Conservation (phyloP, 306 rosid genomes). For the Lathyrus tuberosus region DNA sequence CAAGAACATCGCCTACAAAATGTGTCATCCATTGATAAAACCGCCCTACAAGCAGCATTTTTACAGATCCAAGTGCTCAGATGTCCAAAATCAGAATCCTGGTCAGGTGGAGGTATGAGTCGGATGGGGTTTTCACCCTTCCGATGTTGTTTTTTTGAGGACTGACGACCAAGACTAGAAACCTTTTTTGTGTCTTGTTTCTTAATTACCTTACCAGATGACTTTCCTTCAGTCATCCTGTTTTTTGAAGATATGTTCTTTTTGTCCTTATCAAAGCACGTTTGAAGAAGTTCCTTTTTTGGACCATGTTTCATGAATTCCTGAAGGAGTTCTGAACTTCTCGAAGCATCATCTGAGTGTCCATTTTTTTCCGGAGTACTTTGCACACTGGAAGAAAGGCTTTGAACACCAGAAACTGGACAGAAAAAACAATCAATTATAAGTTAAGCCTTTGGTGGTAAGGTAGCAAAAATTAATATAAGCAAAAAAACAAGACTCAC, state of each 20-base stretch:
- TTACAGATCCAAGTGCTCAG: slow-evolving; percentile 84
- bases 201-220: slow-evolving; percentile 64
- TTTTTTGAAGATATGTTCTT: slow-evolving; percentile 52
- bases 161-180: slow-evolving; percentile 59
- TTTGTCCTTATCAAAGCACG: slow-evolving; percentile 66
- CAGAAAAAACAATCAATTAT: slow-evolving; percentile 41
- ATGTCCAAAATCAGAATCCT: slow-evolving; percentile 66
- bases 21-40: slow-evolving; percentile 71
- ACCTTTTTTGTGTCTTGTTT: slow-evolving; percentile 74
- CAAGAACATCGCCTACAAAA: slow-evolving; percentile 96
- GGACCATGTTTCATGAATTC: slow-evolving; percentile 75
- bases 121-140: slow-evolving; percentile 81
- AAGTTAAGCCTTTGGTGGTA: slow-evolving; percentile 28
- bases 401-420: slow-evolving; percentile 82
- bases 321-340: slow-evolving; percentile 81
- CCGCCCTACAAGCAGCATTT: slow-evolving; percentile 93
- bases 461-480: background rate
- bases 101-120: slow-evolving; percentile 58
- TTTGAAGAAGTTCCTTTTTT: slow-evolving; percentile 64
- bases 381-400: slow-evolving; percentile 87
- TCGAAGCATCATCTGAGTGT: slow-evolving; percentile 81
- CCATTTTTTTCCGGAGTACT: slow-evolving; percentile 93
- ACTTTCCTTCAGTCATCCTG: slow-evolving; percentile 67
- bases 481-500: slow-evolving; percentile 26
- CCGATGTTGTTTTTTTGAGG: slow-evolving; percentile 71